Conservation (phyloP, 169 alveolate species). For the Eimeria falciformis region DNA sequence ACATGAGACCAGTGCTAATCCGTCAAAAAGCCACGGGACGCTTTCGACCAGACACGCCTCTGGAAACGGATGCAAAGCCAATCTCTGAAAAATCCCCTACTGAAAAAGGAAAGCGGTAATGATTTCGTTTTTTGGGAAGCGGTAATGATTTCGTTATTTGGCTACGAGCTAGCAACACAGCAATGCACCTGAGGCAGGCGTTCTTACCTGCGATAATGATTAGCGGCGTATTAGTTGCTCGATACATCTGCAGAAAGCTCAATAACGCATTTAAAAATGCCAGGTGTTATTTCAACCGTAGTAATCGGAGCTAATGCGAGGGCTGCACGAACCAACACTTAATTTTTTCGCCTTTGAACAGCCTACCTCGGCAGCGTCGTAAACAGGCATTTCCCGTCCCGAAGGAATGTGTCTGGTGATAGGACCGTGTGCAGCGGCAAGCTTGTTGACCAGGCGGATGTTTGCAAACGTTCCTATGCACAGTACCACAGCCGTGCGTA, state of each 20-base stretch:
- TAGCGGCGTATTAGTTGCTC: slow-evolving; percentile 80
- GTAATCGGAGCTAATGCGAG: too few relatives aligned
- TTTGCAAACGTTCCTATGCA: slow-evolving; percentile 96
- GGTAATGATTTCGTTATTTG: background rate
- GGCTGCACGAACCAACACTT: too few relatives aligned
- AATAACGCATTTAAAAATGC: too few relatives aligned
- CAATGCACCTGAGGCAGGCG: background rate
- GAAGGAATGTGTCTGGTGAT: slow-evolving; percentile 93
- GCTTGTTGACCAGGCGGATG: slow-evolving; percentile 94
- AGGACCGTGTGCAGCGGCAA: slow-evolving; percentile 95
- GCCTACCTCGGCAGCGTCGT: slow-evolving; percentile 93
- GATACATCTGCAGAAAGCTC: slow-evolving; percentile 74
- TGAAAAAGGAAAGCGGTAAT: too few relatives aligned
- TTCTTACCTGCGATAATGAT: slow-evolving; percentile 81
- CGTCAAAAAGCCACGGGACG: too few relatives aligned
- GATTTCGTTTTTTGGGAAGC: too few relatives aligned
- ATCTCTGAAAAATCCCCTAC: too few relatives aligned
- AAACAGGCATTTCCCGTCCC: slow-evolving; percentile 91
- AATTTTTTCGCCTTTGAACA: background rate
- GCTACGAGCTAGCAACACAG: background rate
- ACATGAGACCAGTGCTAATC: background rate
- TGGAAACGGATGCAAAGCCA: too few relatives aligned
- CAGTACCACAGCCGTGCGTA: slow-evolving; percentile 77
- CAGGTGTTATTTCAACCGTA: too few relatives aligned
- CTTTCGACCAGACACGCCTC: too few relatives aligned